Evolutionary conservation across 345 rosid species (phyloP), one percentile per base, ranked within the genome.

Genomic region (Fremontodendron californicum): DNA sequence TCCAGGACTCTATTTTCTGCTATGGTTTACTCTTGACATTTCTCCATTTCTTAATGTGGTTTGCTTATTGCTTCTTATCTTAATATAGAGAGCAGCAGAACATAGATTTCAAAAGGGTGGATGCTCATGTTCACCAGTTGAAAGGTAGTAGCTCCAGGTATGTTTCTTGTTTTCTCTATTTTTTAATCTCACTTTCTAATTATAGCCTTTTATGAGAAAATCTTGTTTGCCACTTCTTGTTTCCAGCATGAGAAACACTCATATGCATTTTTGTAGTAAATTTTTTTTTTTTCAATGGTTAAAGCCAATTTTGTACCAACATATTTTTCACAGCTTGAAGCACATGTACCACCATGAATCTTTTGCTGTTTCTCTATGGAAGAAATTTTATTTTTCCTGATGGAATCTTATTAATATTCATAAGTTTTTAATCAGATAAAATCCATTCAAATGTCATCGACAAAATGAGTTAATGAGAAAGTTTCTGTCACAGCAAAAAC

Each of bases 111-210:
- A 67, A 31, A 67, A 77, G 66, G 52, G 63, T 77, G 33, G 79
- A 77, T 77, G 74, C 79, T 49, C 79, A 77, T 77, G 79, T 77
- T 67, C 79, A 77, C n/a, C 79, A 67, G 74, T 40, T 55, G 51
- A 77, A 77, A 48, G 79, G 79, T n/a, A 77, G 79, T 64, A 52
- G 66, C 66, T 77, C 79, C 62, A 77, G 79, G 74, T 77, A 67
- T 54, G 37, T 65, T 37, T 21, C 37, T 54, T 58, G 33, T 57
- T 58, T 55, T 58, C 48, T 73, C 9, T 9, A 10, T 37, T 64
- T 40, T 65, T 46, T 2, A 33, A 13, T 40, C n/a, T 60, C 51
- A 4, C 15, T 39, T 55, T 54, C 37, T 8, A 35, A 12, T 57
- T 73, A 2, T 10, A 33, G 51, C 46, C 19, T 23, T 35, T 43